Conservation (phyloP, 495 filamentous ascomycete genomes). For the Sordaria brevicollis region DNA sequence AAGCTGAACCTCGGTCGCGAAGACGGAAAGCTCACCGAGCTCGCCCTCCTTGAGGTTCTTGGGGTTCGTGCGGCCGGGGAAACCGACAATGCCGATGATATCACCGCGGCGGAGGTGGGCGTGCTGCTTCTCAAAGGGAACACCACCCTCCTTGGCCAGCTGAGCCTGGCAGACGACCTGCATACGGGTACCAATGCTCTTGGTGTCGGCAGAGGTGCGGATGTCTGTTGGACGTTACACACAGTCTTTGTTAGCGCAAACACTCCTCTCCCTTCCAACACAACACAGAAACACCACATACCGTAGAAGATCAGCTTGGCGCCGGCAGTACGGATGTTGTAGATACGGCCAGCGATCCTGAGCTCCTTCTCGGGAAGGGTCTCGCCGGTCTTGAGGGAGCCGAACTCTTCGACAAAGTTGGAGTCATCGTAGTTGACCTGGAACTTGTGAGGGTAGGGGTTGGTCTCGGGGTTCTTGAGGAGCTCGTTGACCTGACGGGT, state of each 20-base stretch:
- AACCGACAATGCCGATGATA: slow-evolving; percentile 80
- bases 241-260: not conserved
- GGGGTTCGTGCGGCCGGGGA: slow-evolving; percentile 78
- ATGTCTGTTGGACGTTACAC: slow-evolving; percentile 44
- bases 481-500: slow-evolving; percentile 77
- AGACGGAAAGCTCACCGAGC: slow-evolving; percentile 87
- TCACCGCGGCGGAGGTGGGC: slow-evolving; percentile 84
- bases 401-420: slow-evolving; percentile 66
- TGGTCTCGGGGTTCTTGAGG: slow-evolving; percentile 64
- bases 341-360: slow-evolving; percentile 74
- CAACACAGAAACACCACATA: not conserved
- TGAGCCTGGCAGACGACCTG: slow-evolving; percentile 90
- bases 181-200: slow-evolving; percentile 55
- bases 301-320: slow-evolving; percentile 83
- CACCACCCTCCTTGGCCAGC: slow-evolving; percentile 46
- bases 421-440: slow-evolving; percentile 67
- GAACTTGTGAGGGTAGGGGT: slow-evolving; percentile 98
- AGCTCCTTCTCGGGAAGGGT: slow-evolving; percentile 59
- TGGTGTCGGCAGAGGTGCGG: slow-evolving; percentile 41
- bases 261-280: not conserved
- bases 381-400: slow-evolving; percentile 76
- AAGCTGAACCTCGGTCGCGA: slow-evolving; percentile 74
- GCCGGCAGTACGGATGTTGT: slow-evolving; percentile 74
- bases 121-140: slow-evolving; percentile 75
- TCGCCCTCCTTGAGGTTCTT: slow-evolving; percentile 61